phyloP scores from a whole-genome alignment of 139 green algal genomes.

The Haematococcus sp. region DNA sequence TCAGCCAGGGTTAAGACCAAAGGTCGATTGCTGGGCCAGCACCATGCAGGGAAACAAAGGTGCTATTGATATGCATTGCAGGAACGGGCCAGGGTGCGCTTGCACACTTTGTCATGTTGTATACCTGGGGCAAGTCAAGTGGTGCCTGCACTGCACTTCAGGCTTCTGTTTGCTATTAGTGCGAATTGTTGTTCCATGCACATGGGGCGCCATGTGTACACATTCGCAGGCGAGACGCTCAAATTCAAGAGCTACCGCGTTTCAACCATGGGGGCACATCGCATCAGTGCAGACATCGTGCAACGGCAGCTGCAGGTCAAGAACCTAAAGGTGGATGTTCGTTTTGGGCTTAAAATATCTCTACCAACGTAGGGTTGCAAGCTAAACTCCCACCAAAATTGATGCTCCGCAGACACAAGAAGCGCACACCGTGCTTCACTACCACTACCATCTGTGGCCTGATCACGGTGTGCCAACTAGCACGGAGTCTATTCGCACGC shows the following conservation, averaged over 20 bases:
- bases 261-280: conserved; percentile 15
- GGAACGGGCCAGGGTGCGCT: too few species aligned
- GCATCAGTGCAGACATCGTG: conserved; percentile 33
- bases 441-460: conserved; percentile 58
- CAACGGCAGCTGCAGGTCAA: conserved; percentile 27
- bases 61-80: too few species aligned
- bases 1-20: too few species aligned
- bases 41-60: too few species aligned
- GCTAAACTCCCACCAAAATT: too few species aligned
- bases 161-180: too few species aligned
- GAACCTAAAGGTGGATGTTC: conserved; percentile 16
- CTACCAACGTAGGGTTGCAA: neutral
- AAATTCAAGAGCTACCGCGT: conserved; percentile 26
- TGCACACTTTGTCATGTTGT: too few species aligned
- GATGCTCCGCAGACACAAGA: conserved; percentile 35
- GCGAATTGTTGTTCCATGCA: too few species aligned
- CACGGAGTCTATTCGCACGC: conserved; percentile 31
- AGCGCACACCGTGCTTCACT: conserved; percentile 41
- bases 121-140: too few species aligned
- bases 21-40: too few species aligned
- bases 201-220: too few species aligned
- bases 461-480: conserved; percentile 52
- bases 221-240: conserved; percentile 16
- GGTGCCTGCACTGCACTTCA: too few species aligned
- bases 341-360: neutral